Evolutionary conservation across 2,329 filamentous ascomycete genomes (phyloP).

Genomic region (Helotiales sp.): DNA sequence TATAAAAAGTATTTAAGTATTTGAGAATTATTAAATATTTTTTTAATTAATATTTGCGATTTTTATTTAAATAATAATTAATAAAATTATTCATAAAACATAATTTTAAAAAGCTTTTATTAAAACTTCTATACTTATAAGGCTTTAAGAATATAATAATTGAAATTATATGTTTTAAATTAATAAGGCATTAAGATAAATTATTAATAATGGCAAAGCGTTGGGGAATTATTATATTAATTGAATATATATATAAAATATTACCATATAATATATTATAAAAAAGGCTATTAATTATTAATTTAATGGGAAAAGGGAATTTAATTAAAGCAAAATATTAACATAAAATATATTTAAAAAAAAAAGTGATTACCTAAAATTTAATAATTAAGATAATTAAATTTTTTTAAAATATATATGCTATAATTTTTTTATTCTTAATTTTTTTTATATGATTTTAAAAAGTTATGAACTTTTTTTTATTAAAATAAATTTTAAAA

Average conservation of each 20-base stretch:
- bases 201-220: slow-evolving; percentile 44
- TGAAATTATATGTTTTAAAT: slow-evolving; percentile 50
- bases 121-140: too few species aligned
- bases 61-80: slow-evolving; percentile 47
- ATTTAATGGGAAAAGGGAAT: slow-evolving; percentile 10
- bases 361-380: slow-evolving; percentile 7
- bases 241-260: slow-evolving; percentile 45
- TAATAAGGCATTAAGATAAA: slow-evolving; percentile 40
- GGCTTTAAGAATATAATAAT: slow-evolving; percentile 40
- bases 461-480: slow-evolving; percentile 48
- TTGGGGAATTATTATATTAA: slow-evolving; percentile 46
- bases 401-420: too few species aligned
- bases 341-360: slow-evolving; percentile 9
- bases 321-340: slow-evolving; percentile 12
- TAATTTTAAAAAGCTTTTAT: slow-evolving; percentile 44
- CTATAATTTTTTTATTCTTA: slow-evolving; percentile 48
- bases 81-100: slow-evolving; percentile 46
- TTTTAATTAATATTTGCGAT: slow-evolving; percentile 37
- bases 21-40: slow-evolving; percentile 9
- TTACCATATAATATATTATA: slow-evolving; percentile 44
- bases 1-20: slow-evolving; percentile 7
- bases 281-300: slow-evolving; percentile 39
- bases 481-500: slow-evolving; percentile 35
- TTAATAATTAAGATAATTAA: slow-evolving; percentile 16
- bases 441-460: slow-evolving; percentile 45